Conservation (phyloP, 1,284 basidiomycete species). For the Microbotryomycetes sp. region DNA sequence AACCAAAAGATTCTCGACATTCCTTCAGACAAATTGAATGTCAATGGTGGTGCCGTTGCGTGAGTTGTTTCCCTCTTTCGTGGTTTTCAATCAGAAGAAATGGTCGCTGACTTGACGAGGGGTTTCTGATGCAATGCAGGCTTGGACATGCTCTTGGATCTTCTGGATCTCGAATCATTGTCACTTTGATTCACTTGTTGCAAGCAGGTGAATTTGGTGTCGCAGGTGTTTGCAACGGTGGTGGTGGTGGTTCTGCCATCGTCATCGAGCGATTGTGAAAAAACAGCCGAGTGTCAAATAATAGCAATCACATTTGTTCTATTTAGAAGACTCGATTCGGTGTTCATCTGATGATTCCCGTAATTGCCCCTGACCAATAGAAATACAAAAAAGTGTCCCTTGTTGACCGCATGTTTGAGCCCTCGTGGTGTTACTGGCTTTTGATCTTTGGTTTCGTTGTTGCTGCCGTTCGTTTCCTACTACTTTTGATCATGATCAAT, state of each 20-base stretch:
- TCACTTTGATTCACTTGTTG: constrained; percentile 84
- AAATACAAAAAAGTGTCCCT: too few relatives aligned
- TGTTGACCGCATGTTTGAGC: too few relatives aligned
- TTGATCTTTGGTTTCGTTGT: neutral
- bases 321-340: too few relatives aligned
- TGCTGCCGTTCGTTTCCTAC: neutral
- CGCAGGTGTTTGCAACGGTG: constrained; percentile 96
- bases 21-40: constrained; percentile 82
- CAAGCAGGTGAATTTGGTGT: constrained; percentile 95
- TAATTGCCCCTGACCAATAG: too few relatives aligned
- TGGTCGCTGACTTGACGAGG: neutral
- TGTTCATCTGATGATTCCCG: too few relatives aligned
- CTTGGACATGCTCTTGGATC: constrained; percentile 70
- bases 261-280: constrained; percentile 72
- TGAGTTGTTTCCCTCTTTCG: neutral
- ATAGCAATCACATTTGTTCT: too few relatives aligned
- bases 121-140: constrained; percentile 45
- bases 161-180: constrained; percentile 90
- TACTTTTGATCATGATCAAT: constrained; percentile 11
- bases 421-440: too few relatives aligned
- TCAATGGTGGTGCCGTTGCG: constrained; percentile 59
- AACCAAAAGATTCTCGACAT: constrained; percentile 44
- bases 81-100: constrained; percentile 11
- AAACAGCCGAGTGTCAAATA: too few relatives aligned
- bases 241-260: constrained; percentile 76